Base-by-base conservation (phyloP, 495 filamentous ascomycete genomes). In the Chaetomium cochliodes region DNA sequence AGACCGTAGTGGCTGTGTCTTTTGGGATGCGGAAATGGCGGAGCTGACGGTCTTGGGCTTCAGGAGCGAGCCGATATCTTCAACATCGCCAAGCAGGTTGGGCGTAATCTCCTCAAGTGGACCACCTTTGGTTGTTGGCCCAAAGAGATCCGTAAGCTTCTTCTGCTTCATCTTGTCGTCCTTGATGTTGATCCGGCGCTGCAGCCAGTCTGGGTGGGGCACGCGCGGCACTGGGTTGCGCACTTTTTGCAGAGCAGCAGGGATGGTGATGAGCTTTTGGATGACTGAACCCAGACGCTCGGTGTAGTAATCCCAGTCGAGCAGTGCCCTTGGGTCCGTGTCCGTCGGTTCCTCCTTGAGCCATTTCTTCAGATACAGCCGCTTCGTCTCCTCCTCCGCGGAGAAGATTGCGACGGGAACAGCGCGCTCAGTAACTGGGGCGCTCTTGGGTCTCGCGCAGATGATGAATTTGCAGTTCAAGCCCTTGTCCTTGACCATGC, bases 381-480 rank as follows among this genome's bases (percentile, higher is more conserved):
- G 86, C 74, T 96, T 98, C 61, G 93, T 87, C 33, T 85, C 85
- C 56, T 89, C 85, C 58, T 97, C 92, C 0, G 94, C 93, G 0
- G 94, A 96, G 76, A 99, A 99, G 65, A 99, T 99, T 20, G 94
- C 91, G 7, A 97, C 92, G 7, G 94, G 94, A 67, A 98, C 87
- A 11, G 94, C 94, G 69, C 94, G 82, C 69, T 98, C 94, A 0
- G 94, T 98, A 65, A 99, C 93, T 23, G 94, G 93, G 0, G 94
- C 92, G 72, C 88, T 88, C 70, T 87, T 90, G 25, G 94, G 94
- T 67, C 83, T 87, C 9, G 92, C 84, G 47, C 92, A 96, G 67
- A 99, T 97, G 76, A 99, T 96, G 76, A 96, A 99, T 76, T 98
- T 98, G 87, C 94, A 99, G 76, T 98, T 98, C 68, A 99, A 77